Evolutionary conservation across 495 filamentous ascomycete genomes (phyloP).

Genomic region (Elasticomyces elasticus): DNA sequence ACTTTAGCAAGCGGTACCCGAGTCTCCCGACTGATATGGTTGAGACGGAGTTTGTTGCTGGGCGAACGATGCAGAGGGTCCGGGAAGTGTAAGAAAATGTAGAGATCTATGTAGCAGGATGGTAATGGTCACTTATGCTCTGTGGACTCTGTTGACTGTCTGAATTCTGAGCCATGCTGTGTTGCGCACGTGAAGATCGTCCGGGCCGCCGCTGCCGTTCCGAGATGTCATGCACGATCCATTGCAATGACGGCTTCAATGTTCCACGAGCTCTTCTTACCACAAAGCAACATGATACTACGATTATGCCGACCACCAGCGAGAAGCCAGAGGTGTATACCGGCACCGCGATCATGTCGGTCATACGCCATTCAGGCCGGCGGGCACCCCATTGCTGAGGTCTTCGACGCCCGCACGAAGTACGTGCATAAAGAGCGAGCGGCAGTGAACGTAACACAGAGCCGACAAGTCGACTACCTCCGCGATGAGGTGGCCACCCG

Average conservation of each 20-base stretch:
- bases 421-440: conserved; percentile 84
- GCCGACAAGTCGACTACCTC: conserved; percentile 77
- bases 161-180: too few relatives aligned
- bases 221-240: neutral
- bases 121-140: too few relatives aligned
- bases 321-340: neutral
- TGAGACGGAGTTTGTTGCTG: conserved; percentile 61
- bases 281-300: neutral
- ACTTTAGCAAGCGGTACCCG: conserved; percentile 76
- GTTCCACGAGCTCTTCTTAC: neutral
- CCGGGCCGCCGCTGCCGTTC: neutral
- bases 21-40: conserved; percentile 79
- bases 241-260: neutral
- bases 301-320: neutral
- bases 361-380: conserved; percentile 67
- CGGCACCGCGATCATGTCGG: conserved; percentile 23
- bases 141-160: too few relatives aligned
- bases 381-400: conserved; percentile 65
- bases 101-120: too few relatives aligned
- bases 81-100: too few relatives aligned
- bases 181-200: too few relatives aligned
- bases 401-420: conserved; percentile 85
- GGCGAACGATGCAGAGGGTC: too few relatives aligned
- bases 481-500: conserved; percentile 82
- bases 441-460: conserved; percentile 55